Percentiles rank a stretch among this genome's conserved stretches.
These are phyloP conservation scores for Luvunga scandens DNA, from an alignment of 345 rosid genomes.

Conservation along the genomic window DNA sequence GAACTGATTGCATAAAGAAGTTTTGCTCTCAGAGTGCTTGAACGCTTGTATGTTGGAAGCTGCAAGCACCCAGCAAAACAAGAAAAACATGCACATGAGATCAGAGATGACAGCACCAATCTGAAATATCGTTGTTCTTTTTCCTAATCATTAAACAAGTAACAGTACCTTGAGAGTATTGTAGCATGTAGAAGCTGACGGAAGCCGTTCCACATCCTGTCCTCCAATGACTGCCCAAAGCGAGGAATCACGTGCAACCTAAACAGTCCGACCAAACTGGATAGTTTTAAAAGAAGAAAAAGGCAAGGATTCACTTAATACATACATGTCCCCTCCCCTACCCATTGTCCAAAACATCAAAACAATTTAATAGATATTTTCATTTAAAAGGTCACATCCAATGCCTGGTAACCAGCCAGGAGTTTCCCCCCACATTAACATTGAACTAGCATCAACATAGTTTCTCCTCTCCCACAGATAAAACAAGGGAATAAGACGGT, in stretches of 20 bases:
- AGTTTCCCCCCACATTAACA: too few relatives aligned
- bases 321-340: not conserved
- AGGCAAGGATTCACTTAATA: not conserved
- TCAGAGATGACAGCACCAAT: not conserved
- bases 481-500: not conserved
- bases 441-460: too few relatives aligned
- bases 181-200: constrained; percentile 98
- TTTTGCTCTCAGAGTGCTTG: constrained; percentile 86
- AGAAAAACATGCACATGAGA: constrained; percentile 8
- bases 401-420: too few relatives aligned
- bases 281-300: not conserved
- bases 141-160: not conserved
- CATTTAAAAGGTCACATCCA: too few relatives aligned
- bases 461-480: not conserved
- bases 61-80: constrained; percentile 40
- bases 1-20: constrained; percentile 92
- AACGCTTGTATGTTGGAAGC: constrained; percentile 93
- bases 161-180: constrained; percentile 86
- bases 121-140: not conserved
- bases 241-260: constrained; percentile 89
- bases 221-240: constrained; percentile 95
- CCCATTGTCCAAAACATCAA: not conserved
- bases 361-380: not conserved
- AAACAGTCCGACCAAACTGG: constrained; percentile 6
- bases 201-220: constrained; percentile 95